A percentile compares a stretch with the other conserved stretches of the same genome.
Conservation (phyloP, 2,329 filamentous ascomycete genomes). For the Penicillium capsulatum region DNA sequence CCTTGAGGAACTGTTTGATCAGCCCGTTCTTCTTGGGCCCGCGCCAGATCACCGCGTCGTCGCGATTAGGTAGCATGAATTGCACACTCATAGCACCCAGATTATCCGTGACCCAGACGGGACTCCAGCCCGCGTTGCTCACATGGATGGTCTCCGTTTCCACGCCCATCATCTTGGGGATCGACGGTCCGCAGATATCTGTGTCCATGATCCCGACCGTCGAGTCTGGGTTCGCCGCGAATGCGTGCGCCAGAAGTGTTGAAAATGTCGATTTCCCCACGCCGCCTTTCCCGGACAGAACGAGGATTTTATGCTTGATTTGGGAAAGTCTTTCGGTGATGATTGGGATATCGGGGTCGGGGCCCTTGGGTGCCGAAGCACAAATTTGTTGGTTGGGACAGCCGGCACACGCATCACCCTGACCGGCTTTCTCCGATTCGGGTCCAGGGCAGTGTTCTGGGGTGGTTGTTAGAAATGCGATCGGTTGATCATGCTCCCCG, state of each 20-base stretch:
- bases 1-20: constrained; percentile 96
- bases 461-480: neutral
- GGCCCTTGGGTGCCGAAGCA: constrained; percentile 87
- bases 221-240: constrained; percentile 72
- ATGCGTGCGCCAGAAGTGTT: constrained; percentile 79
- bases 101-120: constrained; percentile 93
- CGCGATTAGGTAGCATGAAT: constrained; percentile 91
- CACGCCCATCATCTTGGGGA: constrained; percentile 99
- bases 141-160: constrained; percentile 91
- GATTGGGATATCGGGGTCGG: constrained; percentile 86
- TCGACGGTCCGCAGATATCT: constrained; percentile 92
- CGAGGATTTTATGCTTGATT: constrained; percentile 86
- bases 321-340: constrained; percentile 77
- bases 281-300: constrained; percentile 91
- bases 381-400: constrained; percentile 97
- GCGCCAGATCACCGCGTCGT: constrained; percentile 96
- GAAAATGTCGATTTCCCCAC: constrained; percentile 96
- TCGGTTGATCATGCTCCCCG: neutral
- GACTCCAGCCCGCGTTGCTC: constrained; percentile 82
- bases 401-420: constrained; percentile 79
- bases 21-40: constrained; percentile 98
- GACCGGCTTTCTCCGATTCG: constrained; percentile 52
- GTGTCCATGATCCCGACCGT: constrained; percentile 96
- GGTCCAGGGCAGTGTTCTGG: constrained; percentile 86
- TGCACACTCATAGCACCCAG: constrained; percentile 95